Percentiles rank a stretch among this genome's conserved stretches.
phyloP scores from a whole-genome alignment of 179 eudicot species.

The Nepenthes alata region DNA sequence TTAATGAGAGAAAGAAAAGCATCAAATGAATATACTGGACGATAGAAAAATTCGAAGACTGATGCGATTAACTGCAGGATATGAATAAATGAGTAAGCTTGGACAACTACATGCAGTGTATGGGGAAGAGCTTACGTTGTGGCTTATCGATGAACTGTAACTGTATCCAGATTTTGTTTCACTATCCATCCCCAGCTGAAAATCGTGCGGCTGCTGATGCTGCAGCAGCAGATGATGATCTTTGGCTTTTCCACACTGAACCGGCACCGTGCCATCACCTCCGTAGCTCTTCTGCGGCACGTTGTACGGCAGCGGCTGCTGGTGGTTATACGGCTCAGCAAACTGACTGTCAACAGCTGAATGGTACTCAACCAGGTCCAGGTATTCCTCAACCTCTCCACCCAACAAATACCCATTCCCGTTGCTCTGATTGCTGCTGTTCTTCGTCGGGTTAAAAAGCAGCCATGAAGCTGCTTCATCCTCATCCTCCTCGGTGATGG shows the following conservation, averaged over 20 bases:
- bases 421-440: conserved; percentile 7
- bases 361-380: conserved; percentile 40
- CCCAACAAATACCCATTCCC: conserved; percentile 13
- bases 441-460: conserved; percentile 20
- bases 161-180: conserved; percentile 36
- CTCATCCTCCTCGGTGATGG: conserved; percentile 25
- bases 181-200: conserved; percentile 41
- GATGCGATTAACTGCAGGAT: not conserved
- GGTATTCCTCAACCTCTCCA: conserved; percentile 27
- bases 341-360: conserved; percentile 36
- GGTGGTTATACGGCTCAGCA: conserved; percentile 14
- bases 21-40: no score
- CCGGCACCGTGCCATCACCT: conserved; percentile 57
- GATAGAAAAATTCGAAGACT: not conserved
- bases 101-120: not conserved
- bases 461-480: conserved; percentile 57
- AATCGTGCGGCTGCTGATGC: conserved; percentile 24
- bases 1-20: no score
- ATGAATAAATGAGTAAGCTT: not conserved
- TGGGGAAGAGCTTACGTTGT: conserved; percentile 44
- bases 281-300: conserved; percentile 40
- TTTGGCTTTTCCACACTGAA: conserved; percentile 35
- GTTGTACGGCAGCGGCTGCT: conserved; percentile 17
- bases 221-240: conserved; percentile 10
- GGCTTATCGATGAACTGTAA: conserved; percentile 36